Conservation (phyloP, 306 rosid species). For the Datisca glomerata region DNA sequence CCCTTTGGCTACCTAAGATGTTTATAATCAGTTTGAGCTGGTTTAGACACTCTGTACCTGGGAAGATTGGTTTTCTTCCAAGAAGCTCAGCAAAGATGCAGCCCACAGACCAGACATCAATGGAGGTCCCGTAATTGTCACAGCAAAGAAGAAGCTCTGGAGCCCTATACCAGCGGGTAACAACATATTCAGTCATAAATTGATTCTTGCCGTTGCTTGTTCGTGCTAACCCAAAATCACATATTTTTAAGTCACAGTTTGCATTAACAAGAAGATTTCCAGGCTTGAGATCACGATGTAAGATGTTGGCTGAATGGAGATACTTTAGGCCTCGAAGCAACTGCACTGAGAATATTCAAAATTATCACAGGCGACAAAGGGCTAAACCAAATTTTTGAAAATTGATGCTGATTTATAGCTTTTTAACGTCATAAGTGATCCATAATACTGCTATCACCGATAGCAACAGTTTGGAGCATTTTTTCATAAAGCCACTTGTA, state of each 20-base stretch:
- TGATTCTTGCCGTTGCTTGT: conserved; percentile 65
- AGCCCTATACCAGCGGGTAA: conserved; percentile 95
- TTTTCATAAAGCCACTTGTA: too few species aligned
- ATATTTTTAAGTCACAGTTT: conserved; percentile 87
- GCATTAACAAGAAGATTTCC: conserved; percentile 91
- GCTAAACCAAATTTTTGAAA: background rate
- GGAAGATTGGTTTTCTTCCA: conserved; percentile 77
- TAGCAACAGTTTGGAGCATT: too few species aligned
- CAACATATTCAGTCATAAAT: conserved; percentile 96
- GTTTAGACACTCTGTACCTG: conserved; percentile 83
- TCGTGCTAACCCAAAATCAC: conserved; percentile 93
- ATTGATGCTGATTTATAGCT: too few species aligned
- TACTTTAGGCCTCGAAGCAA: conserved; percentile 88
- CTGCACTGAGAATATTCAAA: conserved; percentile 31
- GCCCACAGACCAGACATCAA: conserved; percentile 96
- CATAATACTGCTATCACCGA: background rate
- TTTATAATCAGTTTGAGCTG: conserved; percentile 76
- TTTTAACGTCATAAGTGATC: background rate
- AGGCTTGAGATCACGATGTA: conserved; percentile 92
- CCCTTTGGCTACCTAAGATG: conserved; percentile 84
- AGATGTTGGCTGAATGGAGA: conserved; percentile 92
- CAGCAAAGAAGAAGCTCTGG: conserved; percentile 94
- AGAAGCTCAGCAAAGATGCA: conserved; percentile 93
- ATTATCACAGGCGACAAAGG: conserved; percentile 5
- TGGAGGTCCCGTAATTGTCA: conserved; percentile 79